These are phyloP conservation scores for Haberlea rhodopensis DNA, from an alignment of 257 asterid genomes.

Conservation along the genomic window DNA sequence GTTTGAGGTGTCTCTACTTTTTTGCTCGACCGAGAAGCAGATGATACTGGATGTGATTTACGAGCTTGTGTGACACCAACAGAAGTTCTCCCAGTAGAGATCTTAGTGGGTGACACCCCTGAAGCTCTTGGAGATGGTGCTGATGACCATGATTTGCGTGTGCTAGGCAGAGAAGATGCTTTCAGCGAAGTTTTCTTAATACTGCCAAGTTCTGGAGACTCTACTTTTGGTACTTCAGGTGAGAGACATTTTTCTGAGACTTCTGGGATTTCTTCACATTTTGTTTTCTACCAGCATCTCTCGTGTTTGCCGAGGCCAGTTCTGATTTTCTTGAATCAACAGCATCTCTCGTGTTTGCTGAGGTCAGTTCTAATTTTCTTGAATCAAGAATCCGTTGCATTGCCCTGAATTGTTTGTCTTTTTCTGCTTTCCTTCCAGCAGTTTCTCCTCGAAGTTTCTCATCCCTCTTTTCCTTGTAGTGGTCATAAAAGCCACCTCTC, in stretches of 20 bases:
- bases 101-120: too few species aligned
- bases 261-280: constrained; percentile 57
- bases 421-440: too few species aligned
- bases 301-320: constrained; percentile 40
- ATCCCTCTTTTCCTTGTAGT: constrained; percentile 72
- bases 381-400: too few species aligned
- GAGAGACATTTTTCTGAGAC: constrained; percentile 43
- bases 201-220: constrained; percentile 42
- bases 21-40: constrained; percentile 46
- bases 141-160: constrained; percentile 93
- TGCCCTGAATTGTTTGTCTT: too few species aligned
- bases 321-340: constrained; percentile 55
- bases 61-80: constrained; percentile 48
- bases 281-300: constrained; percentile 44
- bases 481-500: constrained; percentile 63
- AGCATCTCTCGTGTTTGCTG: too few species aligned
- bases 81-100: too few species aligned
- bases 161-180: too few species aligned
- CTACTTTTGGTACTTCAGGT: constrained; percentile 57
- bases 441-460: too few species aligned
- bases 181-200: constrained; percentile 57
- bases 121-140: constrained; percentile 58
- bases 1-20: constrained; percentile 50
- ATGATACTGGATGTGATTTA: constrained; percentile 55
- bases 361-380: too few species aligned